Evolutionary conservation across 345 rosid genomes (phyloP).

Genomic region (Capsella bursapastoris): DNA sequence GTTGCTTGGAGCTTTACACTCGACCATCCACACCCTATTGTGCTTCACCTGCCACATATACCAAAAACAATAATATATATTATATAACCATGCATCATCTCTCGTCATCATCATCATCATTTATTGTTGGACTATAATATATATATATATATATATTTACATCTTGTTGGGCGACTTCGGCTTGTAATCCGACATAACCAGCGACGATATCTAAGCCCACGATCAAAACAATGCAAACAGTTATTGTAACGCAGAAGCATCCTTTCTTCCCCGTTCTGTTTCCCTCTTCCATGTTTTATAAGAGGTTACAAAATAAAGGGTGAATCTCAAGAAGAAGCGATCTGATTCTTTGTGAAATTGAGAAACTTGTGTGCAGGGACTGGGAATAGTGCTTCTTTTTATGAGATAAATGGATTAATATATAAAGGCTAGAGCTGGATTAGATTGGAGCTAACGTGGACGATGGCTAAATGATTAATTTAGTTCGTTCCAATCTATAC

Average conservation of each 20-base stretch:
- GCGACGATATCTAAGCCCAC: conserved; percentile 30
- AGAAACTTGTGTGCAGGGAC: conserved; percentile 14
- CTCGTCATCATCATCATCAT: neutral
- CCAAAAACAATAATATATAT: neutral
- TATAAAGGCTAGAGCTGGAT: conserved; percentile 24
- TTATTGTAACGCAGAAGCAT: neutral
- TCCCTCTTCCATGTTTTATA: conserved; percentile 22
- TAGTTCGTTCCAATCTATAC: conserved; percentile 7
- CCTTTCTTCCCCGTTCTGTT: neutral
- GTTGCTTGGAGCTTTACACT: conserved; percentile 42
- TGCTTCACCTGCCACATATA: conserved; percentile 40
- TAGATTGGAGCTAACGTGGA: conserved; percentile 17
- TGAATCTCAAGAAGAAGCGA: neutral
- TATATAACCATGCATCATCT: neutral
- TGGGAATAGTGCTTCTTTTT: neutral
- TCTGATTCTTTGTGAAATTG: conserved; percentile 1
- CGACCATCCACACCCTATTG: conserved; percentile 5
- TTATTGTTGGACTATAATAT: too few species aligned
- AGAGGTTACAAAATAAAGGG: neutral
- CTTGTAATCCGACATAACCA: conserved; percentile 22
- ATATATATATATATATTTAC: neutral
- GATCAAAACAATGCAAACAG: conserved; percentile 11
- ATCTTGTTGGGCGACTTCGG: conserved; percentile 21
- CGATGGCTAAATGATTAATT: neutral
- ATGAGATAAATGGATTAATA: conserved; percentile 15